Percentiles rank a stretch among this genome's conserved stretches.
phyloP scores from a whole-genome alignment of 2,329 filamentous ascomycete species.

The Colletotrichum zoysiae region DNA sequence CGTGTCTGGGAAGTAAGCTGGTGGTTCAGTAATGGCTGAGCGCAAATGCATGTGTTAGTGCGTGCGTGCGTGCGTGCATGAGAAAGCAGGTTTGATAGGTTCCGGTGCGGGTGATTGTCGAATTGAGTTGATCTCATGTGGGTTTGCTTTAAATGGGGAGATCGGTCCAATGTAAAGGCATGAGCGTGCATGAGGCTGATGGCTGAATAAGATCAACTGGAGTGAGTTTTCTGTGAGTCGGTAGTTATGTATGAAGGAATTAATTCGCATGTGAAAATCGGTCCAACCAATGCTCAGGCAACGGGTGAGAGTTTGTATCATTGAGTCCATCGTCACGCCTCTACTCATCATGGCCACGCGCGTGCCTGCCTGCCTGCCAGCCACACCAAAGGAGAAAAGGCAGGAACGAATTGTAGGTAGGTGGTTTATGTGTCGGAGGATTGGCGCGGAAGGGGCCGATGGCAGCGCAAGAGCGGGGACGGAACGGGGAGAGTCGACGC shows the following conservation, averaged over 20 bases:
- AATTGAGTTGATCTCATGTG: conserved; percentile 26
- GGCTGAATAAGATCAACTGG: neutral
- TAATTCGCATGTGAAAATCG: conserved; percentile 1
- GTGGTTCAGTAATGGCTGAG: neutral
- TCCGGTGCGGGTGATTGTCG: neutral
- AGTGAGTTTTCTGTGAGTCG: neutral
- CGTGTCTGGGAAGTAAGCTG: conserved; percentile 13
- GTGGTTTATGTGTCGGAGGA: no score
- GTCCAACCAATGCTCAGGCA: no score
- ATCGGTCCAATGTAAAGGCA: conserved; percentile 2
- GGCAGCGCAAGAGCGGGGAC: neutral
- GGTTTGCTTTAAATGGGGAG: neutral
- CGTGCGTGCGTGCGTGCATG: neutral
- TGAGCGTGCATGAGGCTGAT: neutral
- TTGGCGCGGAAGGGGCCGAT: conserved; percentile 8
- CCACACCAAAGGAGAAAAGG: no score
- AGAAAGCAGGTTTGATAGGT: neutral
- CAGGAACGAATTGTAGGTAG: no score
- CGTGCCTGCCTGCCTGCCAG: no score
- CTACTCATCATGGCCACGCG: neutral
- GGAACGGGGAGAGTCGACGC: neutral
- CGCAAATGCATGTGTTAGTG: neutral
- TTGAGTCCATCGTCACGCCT: neutral
- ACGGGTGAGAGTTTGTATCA: neutral
- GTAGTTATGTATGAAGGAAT: no score